Evolutionary conservation across 2,329 filamentous ascomycete genomes (phyloP), one percentile per base, ranked within the genome.

Genomic region (Cladosporium cucumerinum): DNA sequence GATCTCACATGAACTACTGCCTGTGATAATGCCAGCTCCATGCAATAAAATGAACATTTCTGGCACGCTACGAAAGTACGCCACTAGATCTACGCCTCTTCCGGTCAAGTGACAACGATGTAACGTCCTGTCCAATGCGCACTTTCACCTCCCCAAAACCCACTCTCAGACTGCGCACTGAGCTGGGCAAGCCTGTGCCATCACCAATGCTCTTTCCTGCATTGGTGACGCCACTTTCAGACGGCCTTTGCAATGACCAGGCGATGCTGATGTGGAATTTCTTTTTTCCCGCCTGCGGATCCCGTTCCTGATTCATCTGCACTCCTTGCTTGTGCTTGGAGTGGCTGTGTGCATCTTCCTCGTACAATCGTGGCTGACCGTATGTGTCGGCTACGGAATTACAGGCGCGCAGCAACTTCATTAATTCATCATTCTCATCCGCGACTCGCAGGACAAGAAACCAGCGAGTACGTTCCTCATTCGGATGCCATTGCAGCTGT

Each of bases 261-360:
- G 89, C 95, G 64, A 99, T 86, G 54, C 93, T 97, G 66, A 98
- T 80, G 77, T 99, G 95, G 73, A 97, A 97, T 25, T 66, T 64
- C 52, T 58, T 36, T 12, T 58, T 36, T 7, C 54, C 21, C 32
- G 48, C 26, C 26, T 48, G 18, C 43, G 23, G n/a, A 23, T 57
- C 54, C 21, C 28, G 54, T 14, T 57, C 21, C 12, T 39, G 54
- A 23, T 23, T 26, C 28, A 18, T 25, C n/a, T 21, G 54, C 39
- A 46, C 39, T 25, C 54, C 28, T n/a, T 28, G 51, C 30, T 34
- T 57, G 23, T 51, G 48, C 28, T 52, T 51, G 25, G 43, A 25
- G 16, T 34, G 58, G 28, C 14, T 25, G 16, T 75, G 72, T n/a
- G 71, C 73, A 25, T 68, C 69, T 21, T 73, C 74, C 2, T 76